Evolutionary conservation across 2,329 filamentous ascomycete genomes (phyloP).

Genomic region (Scolecobasidium constrictum): DNA sequence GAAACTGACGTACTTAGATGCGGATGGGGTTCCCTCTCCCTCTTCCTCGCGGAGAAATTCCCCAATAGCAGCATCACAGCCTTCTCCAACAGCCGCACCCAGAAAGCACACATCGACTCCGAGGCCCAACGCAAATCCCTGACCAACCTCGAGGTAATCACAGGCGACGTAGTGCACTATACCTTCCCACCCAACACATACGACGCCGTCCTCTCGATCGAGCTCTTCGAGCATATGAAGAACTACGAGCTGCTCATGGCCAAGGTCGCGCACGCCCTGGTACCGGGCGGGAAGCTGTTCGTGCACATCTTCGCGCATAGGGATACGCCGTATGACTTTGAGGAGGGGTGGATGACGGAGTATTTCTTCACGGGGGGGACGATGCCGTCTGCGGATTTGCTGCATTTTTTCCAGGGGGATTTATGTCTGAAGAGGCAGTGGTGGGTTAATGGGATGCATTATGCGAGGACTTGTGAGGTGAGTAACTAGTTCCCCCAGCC

Average conservation of each 20-base stretch:
- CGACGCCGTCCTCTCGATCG: slow-evolving; percentile 57
- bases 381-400: slow-evolving; percentile 57
- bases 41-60: slow-evolving; percentile 56
- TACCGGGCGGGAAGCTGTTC: slow-evolving; percentile 54
- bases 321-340: slow-evolving; percentile 57
- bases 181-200: slow-evolving; percentile 49
- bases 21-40: slow-evolving; percentile 55
- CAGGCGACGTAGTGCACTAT: slow-evolving; percentile 55
- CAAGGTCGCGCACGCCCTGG: slow-evolving; percentile 50
- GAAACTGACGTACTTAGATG: slow-evolving; percentile 34
- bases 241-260: slow-evolving; percentile 58
- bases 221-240: slow-evolving; percentile 70
- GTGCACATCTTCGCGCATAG: slow-evolving; percentile 58
- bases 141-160: slow-evolving; percentile 51
- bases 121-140: slow-evolving; percentile 46
- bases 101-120: slow-evolving; percentile 55
- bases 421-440: slow-evolving; percentile 51
- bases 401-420: slow-evolving; percentile 56
- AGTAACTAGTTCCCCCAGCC: slow-evolving; percentile 13
- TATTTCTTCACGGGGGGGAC: slow-evolving; percentile 65
- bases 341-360: slow-evolving; percentile 63
- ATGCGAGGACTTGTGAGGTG: slow-evolving; percentile 59
- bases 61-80: slow-evolving; percentile 52
- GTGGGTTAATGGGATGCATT: slow-evolving; percentile 61
- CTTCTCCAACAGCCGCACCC: slow-evolving; percentile 59